Percentiles rank a stretch among this genome's conserved stretches.
phyloP scores from a whole-genome alignment of 2,329 filamentous ascomycete genomes.

The Claviceps pazoutovae region DNA sequence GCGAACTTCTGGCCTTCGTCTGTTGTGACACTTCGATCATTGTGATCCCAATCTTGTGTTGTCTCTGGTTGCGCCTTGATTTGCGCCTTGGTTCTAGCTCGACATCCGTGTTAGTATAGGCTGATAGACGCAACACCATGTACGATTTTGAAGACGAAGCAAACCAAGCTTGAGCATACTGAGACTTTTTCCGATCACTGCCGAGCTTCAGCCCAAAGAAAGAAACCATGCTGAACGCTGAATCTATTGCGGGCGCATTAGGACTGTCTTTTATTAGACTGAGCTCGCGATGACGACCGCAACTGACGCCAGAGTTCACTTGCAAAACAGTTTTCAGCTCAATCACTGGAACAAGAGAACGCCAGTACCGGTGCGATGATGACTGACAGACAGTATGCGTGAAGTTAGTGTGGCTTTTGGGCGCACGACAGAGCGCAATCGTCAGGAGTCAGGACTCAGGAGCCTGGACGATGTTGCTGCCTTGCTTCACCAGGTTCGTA shows the following conservation, averaged over 20 bases:
- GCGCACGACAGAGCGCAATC: not conserved
- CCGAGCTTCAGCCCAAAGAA: constrained; percentile 45
- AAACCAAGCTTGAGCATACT: constrained; percentile 18
- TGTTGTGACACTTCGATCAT: constrained; percentile 20
- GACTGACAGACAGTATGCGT: not conserved
- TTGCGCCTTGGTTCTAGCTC: constrained; percentile 6
- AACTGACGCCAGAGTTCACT: not conserved
- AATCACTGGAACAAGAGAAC: not conserved
- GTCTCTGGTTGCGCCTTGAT: constrained; percentile 6
- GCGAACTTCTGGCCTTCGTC: constrained; percentile 24
- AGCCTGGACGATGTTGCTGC: not conserved
- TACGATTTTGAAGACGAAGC: not conserved
- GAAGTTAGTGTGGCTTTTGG: not conserved
- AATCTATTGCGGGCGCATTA: not conserved
- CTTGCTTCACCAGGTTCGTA: not conserved
- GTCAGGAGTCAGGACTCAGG: not conserved
- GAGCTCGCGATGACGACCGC: not conserved
- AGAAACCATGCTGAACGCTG: constrained; percentile 34
- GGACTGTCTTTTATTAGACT: not conserved
- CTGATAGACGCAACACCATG: not conserved
- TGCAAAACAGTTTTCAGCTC: not conserved
- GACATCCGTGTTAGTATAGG: not conserved
- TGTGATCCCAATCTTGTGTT: constrained; percentile 16
- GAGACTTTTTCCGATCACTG: constrained; percentile 42
- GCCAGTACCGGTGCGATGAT: not conserved